Evolutionary conservation across 768 basidiomycete species (phyloP).

Genomic region (Suillus fuscotomentosus): DNA sequence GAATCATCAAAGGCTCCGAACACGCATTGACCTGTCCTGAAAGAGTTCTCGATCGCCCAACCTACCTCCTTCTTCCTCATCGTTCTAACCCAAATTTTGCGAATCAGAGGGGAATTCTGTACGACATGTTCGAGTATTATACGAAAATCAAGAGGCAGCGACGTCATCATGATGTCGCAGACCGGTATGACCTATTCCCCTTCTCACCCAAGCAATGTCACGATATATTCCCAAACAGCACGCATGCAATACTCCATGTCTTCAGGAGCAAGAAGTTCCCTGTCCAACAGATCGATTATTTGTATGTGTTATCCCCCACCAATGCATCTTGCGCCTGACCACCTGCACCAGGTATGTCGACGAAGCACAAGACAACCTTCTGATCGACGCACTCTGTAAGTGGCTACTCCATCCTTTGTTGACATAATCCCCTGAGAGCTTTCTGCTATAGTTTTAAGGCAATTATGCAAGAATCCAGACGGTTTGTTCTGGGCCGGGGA

Average conservation of each 20-base stretch:
- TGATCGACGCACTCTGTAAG: constrained; percentile 62
- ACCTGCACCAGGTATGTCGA: constrained; percentile 57
- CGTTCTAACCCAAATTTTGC: constrained; percentile 57
- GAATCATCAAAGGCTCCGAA: constrained; percentile 70
- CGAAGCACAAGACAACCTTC: constrained; percentile 70
- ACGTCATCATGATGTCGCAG: constrained; percentile 55
- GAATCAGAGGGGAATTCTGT: constrained; percentile 44
- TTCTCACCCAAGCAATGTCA: background rate
- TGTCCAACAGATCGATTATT: constrained; percentile 48
- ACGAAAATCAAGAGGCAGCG: constrained; percentile 39
- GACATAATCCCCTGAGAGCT: background rate
- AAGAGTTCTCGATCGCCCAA: constrained; percentile 40
- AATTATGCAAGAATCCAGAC: constrained; percentile 60
- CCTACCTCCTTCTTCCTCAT: constrained; percentile 48
- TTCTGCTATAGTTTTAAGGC: constrained; percentile 49
- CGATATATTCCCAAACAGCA: constrained; percentile 32
- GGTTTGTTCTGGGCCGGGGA: constrained; percentile 81
- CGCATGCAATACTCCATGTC: constrained; percentile 46
- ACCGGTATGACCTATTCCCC: constrained; percentile 40
- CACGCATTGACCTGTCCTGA: constrained; percentile 34
- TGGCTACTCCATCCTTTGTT: background rate
- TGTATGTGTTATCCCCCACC: constrained; percentile 38
- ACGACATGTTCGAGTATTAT: constrained; percentile 55
- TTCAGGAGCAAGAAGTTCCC: constrained; percentile 18
- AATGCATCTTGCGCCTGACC: background rate